Evolutionary conservation across 108 stramenopile genomes (phyloP).

Genomic region (Nitzschia sp.): DNA sequence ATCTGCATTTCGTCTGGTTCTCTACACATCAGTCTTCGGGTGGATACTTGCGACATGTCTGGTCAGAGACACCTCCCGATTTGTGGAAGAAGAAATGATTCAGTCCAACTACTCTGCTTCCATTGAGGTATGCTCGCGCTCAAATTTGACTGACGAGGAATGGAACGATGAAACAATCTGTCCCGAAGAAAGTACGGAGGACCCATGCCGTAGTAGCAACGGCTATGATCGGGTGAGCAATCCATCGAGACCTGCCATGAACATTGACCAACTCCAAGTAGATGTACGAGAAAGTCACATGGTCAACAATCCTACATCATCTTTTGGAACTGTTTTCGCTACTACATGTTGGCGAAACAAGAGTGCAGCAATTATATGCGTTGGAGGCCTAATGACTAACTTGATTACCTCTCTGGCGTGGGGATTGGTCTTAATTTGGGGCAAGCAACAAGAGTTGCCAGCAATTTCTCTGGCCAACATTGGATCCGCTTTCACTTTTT

Average conservation of each 20-base stretch:
- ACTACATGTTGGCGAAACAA: conserved; percentile 19
- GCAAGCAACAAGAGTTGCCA: conserved; percentile 7
- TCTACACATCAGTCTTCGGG: conserved; percentile 1
- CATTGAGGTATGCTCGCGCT: neutral
- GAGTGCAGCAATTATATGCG: conserved; percentile 14
- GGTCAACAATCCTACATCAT: neutral
- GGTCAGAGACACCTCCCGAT: conserved; percentile 10
- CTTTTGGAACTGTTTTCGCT: conserved; percentile 2
- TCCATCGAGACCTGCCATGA: neutral
- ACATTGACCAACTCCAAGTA: neutral
- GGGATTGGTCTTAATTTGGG: conserved; percentile 31
- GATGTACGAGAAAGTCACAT: neutral
- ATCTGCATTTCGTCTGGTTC: conserved; percentile 1
- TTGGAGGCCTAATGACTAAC: conserved; percentile 18
- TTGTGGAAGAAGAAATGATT: conserved; percentile 3
- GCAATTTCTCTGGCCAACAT: conserved; percentile 10
- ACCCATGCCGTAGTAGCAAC: no score
- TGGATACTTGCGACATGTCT: neutral
- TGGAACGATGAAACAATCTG: neutral
- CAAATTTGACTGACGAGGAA: no score
- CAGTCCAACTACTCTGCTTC: neutral
- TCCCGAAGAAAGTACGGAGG: neutral
- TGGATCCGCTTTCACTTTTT: conserved; percentile 22
- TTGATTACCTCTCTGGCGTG: conserved; percentile 22
- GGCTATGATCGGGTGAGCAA: neutral